Evolutionary conservation across 441 rosid genomes (phyloP), one percentile per base, ranked within the genome.

Genomic region (Gossypium gossypioides): DNA sequence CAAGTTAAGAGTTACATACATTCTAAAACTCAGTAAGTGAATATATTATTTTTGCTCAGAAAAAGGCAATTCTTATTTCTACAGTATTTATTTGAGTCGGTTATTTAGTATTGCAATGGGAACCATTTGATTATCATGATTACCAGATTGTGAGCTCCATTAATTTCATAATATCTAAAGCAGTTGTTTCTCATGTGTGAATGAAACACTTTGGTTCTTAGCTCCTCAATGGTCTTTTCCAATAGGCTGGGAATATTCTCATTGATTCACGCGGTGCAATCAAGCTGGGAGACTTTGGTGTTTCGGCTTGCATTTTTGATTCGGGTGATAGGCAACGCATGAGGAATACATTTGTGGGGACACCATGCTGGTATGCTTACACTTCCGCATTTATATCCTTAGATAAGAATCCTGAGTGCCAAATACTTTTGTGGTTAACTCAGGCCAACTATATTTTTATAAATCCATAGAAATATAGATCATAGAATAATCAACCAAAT

Each of bases 341-440:
- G 82, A 88, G 99, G 84, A 95, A 95, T 83, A 95, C 99, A 55
- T 92, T 95, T 84, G 99, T 95, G 71, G 99, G 99, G 44, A 95
- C 99, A 69, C 99, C 97, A 77, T 95, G 99, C 83, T 95, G 99
- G 99, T 94, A 87, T 72, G 77, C 48, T 71, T 7, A 8, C n/a
- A 27, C 29, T 42, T 24, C 50, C 6, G 16, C 21, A 37, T 44
- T 56, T 19, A 12, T 4, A 55, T 55, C 21, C n/a, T 46, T 65
- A 12, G 37, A 44, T 22, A 48, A 46, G 8, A 25, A 3, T 48
- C 12, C 1, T 5, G 6, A 25, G 15, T 50, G 71, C 42, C 58
- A 25, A 15, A 62, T 62, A 34, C 25, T 66, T 15, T 24, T 46
- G 5, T 67, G 10, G 9, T 67, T 13, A 22, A 21, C 19, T 29